Conservation (phyloP, 164 flowering plant genomes). For the Nelumbo lutea region DNA sequence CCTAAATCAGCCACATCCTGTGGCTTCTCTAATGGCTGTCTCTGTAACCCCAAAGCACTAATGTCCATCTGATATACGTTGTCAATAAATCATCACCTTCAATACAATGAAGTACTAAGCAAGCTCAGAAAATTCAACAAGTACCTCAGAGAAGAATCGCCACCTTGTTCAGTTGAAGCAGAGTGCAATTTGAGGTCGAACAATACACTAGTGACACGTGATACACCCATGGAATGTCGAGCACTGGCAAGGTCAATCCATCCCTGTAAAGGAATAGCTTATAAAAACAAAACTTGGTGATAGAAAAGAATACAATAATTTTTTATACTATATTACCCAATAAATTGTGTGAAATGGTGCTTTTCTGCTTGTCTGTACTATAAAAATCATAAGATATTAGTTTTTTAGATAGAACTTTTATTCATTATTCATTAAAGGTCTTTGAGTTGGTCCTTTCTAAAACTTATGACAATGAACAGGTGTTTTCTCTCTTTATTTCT, state of each 20-base stretch:
- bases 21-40: background rate
- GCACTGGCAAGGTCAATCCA: slow-evolving; percentile 85
- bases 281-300: background rate
- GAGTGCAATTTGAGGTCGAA: slow-evolving; percentile 63
- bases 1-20: background rate
- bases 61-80: background rate
- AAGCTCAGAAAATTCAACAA: background rate
- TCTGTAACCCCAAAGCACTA: background rate
- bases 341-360: no score
- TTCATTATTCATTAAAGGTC: no score
- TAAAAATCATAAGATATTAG: no score
- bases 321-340: background rate
- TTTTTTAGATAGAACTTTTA: no score
- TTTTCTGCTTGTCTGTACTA: no score
- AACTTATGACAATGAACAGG: no score
- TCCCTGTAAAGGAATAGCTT: slow-evolving; percentile 39
- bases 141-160: slow-evolving; percentile 20
- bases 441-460: no score
- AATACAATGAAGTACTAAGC: background rate
- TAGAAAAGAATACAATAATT: background rate
- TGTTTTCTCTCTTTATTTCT: no score
- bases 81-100: background rate
- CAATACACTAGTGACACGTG: slow-evolving; percentile 51
- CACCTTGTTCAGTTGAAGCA: slow-evolving; percentile 46
- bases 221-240: slow-evolving; percentile 73